Base-by-base conservation (phyloP, 176 grass and related monocot species). In the Musa schizocarpa region DNA sequence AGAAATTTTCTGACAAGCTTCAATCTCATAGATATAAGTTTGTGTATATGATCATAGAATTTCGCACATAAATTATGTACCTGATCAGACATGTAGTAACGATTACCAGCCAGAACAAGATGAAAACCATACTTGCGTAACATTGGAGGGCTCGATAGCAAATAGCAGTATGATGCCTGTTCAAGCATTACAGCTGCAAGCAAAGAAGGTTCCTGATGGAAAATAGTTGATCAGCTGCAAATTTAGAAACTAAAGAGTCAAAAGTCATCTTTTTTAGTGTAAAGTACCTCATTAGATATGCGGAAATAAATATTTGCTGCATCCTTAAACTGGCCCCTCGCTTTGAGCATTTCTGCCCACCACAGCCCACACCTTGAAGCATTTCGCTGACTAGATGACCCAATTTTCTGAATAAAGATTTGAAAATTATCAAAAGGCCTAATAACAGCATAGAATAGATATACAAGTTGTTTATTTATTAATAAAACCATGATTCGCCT, bases 331-430 rank as follows among this genome's bases (percentile, higher is more conserved):
- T 94, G 95, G 29, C 82, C 85, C 69, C 83, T 91, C 58, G 90
- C 81, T 86, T 99, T 94, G 61, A 94, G 90, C 95, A 99, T 99
- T 76, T 99, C 95, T 69, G 95, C 91, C 90, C 90, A 99, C 95
- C 88, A 99, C 66, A 99, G 81, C 13, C 95, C 95, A 80, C 95
- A 94, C 87, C 95, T 99, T 69, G 90, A 82, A 74, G 95, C 86
- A 84, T 99, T 84, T 89, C 95, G 91, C 76, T 93, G 84, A 43
- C 90, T 82, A 64, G 88, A 89, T 11, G 90, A 80, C 77, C 90
- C 95, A 81, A 91, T 81, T 82, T 84, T 94, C 95, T 94, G 88
- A 63, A 87, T 63, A 85, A 43, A 82, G 43, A 79, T 12, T 80
- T 13, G 49, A 69, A 70, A 80, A 64, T 63, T 22, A 73, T 50